Evolutionary conservation across 208 protist species (phyloP).

Genomic region (Crithidia sp.): DNA sequence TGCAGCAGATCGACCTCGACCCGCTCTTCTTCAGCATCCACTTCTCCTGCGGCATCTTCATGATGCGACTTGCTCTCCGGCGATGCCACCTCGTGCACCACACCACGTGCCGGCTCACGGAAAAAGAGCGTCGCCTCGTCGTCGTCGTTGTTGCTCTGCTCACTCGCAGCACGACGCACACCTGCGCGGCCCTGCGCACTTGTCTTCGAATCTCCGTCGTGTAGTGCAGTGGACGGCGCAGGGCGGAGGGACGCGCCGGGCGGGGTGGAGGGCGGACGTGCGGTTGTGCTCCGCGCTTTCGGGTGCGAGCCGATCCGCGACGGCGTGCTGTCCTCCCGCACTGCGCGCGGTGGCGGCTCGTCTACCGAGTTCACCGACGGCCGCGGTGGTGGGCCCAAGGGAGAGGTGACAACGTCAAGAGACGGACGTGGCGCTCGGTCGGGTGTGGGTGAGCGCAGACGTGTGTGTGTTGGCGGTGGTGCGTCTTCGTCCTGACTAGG

Average conservation of each 20-base stretch:
- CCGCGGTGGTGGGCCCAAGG: neutral
- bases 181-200: neutral
- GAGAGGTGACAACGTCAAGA: neutral
- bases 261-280: constrained; percentile 29
- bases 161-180: constrained; percentile 5
- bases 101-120: constrained; percentile 19
- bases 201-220: neutral
- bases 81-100: constrained; percentile 19
- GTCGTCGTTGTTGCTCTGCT: constrained; percentile 11
- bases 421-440: neutral
- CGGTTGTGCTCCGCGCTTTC: constrained; percentile 44
- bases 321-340: constrained; percentile 10
- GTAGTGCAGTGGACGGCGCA: neutral
- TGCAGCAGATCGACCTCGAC: constrained; percentile 24
- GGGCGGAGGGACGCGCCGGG: constrained; percentile 4
- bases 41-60: neutral
- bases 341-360: constrained; percentile 23
- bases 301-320: constrained; percentile 21
- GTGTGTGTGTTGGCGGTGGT: neutral
- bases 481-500: neutral
- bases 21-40: neutral
- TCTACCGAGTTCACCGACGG: constrained; percentile 13
- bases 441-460: constrained; percentile 29
- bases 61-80: neutral
- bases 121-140: constrained; percentile 30